Evolutionary conservation across 306 rosid genomes (phyloP).

Genomic region (Parietaria judaica): DNA sequence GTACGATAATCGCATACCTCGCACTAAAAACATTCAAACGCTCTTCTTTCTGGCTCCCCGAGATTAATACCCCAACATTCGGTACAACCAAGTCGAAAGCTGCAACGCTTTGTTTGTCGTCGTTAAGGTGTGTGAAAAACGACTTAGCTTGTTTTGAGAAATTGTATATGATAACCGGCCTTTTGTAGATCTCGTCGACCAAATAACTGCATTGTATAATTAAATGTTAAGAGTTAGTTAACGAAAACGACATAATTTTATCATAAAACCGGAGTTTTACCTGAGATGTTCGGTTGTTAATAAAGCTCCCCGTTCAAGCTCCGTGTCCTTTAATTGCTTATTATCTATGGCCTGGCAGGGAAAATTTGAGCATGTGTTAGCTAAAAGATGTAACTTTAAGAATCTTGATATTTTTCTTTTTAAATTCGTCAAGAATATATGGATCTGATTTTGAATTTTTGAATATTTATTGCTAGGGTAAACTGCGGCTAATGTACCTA

Average conservation of each 20-base stretch:
- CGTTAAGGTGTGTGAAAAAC: constrained; percentile 56
- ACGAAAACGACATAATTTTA: constrained; percentile 11
- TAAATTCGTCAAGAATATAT: too few species aligned
- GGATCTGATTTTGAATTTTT: too few species aligned
- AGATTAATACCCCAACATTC: constrained; percentile 74
- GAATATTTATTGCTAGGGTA: too few species aligned
- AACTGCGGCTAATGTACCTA: too few species aligned
- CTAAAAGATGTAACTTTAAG: not conserved
- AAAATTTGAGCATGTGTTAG: not conserved
- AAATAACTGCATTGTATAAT: constrained; percentile 43
- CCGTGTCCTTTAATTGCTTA: constrained; percentile 31
- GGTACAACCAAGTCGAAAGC: constrained; percentile 86
- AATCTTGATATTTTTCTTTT: not conserved
- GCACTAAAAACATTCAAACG: constrained; percentile 38
- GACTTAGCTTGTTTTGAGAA: constrained; percentile 81
- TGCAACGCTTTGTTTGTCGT: constrained; percentile 74
- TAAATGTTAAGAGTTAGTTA: constrained; percentile 15
- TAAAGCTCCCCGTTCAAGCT: constrained; percentile 35
- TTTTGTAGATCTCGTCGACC: constrained; percentile 46
- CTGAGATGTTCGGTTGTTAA: constrained; percentile 61
- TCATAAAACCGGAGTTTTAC: constrained; percentile 25
- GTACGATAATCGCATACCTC: constrained; percentile 34
- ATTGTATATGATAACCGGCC: constrained; percentile 55
- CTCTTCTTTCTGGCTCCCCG: constrained; percentile 97
- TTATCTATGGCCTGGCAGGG: constrained; percentile 41